Conservation (phyloP, 2,329 filamentous ascomycete species). For the Trichoderma polysporum region DNA sequence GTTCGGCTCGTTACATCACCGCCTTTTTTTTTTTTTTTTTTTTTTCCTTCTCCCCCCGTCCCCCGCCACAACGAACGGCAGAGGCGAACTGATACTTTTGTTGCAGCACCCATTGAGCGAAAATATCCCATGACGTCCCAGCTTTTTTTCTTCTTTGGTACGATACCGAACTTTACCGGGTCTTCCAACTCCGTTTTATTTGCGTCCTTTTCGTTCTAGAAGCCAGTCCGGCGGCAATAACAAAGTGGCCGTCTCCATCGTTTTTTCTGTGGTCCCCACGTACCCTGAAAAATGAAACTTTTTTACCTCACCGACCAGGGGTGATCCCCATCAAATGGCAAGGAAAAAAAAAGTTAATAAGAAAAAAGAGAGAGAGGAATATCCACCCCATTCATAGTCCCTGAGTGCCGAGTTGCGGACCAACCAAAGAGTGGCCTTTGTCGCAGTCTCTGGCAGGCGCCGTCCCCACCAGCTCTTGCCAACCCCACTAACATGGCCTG, state of each 20-base stretch:
- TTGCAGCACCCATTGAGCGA: neutral
- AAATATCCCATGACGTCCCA: neutral
- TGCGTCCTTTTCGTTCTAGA: constrained; percentile 8
- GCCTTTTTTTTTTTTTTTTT: neutral
- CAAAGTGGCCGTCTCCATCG: neutral
- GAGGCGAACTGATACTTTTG: neutral
- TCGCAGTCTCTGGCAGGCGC: neutral
- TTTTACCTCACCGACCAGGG: constrained; percentile 13
- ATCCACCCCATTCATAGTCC: neutral
- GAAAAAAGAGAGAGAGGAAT: neutral
- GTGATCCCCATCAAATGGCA: neutral
- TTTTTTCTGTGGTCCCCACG: constrained; percentile 3
- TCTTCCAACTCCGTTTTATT: neutral
- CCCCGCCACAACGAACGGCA: neutral
- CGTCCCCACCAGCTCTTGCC: constrained; percentile 7
- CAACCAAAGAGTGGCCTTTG: constrained; percentile 8
- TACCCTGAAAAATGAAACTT: constrained; percentile 1
- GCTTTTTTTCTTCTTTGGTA: too few relatives aligned
- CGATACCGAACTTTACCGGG: neutral
- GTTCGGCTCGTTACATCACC: too few relatives aligned
- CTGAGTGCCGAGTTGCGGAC: constrained; percentile 16
- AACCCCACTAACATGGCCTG: neutral
- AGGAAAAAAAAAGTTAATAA: neutral
- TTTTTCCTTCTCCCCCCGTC: neutral
- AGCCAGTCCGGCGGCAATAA: neutral